Evolutionary conservation across 2,329 filamentous ascomycete species (phyloP), one percentile per base, ranked within the genome.

Genomic region (Cercospora sp.): DNA sequence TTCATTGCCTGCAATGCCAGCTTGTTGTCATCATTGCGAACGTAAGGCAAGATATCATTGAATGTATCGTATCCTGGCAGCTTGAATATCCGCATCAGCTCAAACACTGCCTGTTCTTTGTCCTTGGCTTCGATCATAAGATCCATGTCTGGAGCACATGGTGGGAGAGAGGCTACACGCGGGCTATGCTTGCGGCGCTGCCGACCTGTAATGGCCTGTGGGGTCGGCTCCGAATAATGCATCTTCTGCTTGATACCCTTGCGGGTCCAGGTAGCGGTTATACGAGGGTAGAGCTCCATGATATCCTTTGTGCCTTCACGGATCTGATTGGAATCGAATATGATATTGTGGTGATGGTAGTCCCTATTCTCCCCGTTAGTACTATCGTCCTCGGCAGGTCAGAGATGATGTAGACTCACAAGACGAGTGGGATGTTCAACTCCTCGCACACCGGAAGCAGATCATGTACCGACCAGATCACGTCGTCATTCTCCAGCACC

Each of bases 101-200:
- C 93, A 74, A 98, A 97, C 0, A 97, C 93, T 0, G 94, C 93
- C 79, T 98, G 94, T 78, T 98, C 94, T 80, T 98, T 98, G 77
- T 97, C 94, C 79, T 98, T 98, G 59, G 94, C 94, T 81, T 98
- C 94, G 69, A 98, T 97, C 94, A 98, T 98, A n/a, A 98, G 84
- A 76, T 97, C 94, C 90, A 96, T 95, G 34, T 91, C 89, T 0
- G 87, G 82, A 3, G 89, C 85, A 74, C 94, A 97, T 0, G 94
- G 94, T 0, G 94, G 94, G 0, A 98, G 80, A 0, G 89, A 91
- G 71, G 85, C 85, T 1, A 97, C 93, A 8, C 94, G 87, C 0
- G 92, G 86, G 40, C 89, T 93, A 76, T 98, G 94, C 79, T 97
- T 97, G 67, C 94, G 87, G 30, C 94, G 85, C 72, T 97, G 90